Conservation (phyloP, 495 filamentous ascomycete species). For the Penicillium herquei region DNA sequence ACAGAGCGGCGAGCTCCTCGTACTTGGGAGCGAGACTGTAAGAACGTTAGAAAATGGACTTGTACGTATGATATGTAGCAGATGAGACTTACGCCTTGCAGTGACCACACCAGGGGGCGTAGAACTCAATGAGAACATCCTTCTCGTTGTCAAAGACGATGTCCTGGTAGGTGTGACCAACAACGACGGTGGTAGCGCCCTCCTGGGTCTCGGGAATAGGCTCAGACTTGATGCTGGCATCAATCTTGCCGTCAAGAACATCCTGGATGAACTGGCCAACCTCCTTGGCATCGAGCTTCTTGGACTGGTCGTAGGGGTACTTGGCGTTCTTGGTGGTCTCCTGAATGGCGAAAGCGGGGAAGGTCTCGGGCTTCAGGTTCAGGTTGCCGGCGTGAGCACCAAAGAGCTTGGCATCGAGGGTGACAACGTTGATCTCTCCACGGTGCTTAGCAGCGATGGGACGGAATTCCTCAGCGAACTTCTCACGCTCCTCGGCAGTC, state of each 20-base stretch:
- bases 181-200: slow-evolving; percentile 81
- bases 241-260: slow-evolving; percentile 82
- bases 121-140: slow-evolving; percentile 98
- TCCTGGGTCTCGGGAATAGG: slow-evolving; percentile 95
- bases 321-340: slow-evolving; percentile 95
- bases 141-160: slow-evolving; percentile 90
- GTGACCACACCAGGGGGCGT: slow-evolving; percentile 99
- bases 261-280: slow-evolving; percentile 84
- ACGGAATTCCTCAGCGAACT: slow-evolving; percentile 62
- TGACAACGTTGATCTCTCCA: slow-evolving; percentile 92
- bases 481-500: slow-evolving; percentile 81
- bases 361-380: slow-evolving; percentile 92
- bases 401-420: slow-evolving; percentile 93
- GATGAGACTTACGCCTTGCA: slow-evolving; percentile 74
- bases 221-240: slow-evolving; percentile 97
- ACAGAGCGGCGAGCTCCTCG: slow-evolving; percentile 80
- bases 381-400: slow-evolving; percentile 95
- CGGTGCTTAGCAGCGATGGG: slow-evolving; percentile 59
- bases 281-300: slow-evolving; percentile 71
- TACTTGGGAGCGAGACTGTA: slow-evolving; percentile 65
- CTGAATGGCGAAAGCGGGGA: slow-evolving; percentile 98
- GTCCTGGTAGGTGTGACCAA: slow-evolving; percentile 92
- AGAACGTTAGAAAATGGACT: background rate
- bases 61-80: background rate
- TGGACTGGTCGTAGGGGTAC: slow-evolving; percentile 87